Conservation (phyloP, 2,329 filamentous ascomycete genomes). For the Trichophyton simii region DNA sequence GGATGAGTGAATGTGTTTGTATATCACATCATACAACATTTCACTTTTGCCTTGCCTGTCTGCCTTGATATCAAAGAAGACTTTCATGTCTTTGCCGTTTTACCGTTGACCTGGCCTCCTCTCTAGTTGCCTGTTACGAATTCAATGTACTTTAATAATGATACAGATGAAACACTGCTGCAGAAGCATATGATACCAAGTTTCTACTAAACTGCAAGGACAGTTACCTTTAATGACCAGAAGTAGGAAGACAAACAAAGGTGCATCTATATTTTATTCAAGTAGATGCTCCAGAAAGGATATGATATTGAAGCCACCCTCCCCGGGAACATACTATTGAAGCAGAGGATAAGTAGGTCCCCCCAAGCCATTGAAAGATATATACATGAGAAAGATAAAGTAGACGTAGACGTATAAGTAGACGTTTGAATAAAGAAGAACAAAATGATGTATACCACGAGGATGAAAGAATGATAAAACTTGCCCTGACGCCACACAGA, state of each 20-base stretch:
- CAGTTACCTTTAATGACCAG: no score
- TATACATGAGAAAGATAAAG: background rate
- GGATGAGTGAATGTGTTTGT: slow-evolving; percentile 38
- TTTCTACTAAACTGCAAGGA: no score
- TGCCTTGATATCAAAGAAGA: background rate
- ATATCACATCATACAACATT: background rate
- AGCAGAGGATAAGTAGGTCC: background rate
- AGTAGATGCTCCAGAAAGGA: background rate
- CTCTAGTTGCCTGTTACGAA: background rate
- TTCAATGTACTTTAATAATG: background rate
- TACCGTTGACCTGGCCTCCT: background rate
- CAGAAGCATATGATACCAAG: background rate
- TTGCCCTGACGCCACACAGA: background rate
- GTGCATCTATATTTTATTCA: no score
- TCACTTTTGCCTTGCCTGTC: background rate
- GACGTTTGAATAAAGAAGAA: background rate
- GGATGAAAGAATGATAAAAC: background rate
- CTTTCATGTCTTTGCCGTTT: background rate
- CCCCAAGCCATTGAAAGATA: background rate
- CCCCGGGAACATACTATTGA: background rate
- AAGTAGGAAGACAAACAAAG: no score
- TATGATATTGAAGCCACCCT: background rate
- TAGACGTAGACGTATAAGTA: background rate
- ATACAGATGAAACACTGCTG: background rate
- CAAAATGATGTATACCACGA: background rate